These are phyloP conservation scores for Larix kaempferi DNA, from an alignment of 75 land plant species.

Conservation along the genomic window DNA sequence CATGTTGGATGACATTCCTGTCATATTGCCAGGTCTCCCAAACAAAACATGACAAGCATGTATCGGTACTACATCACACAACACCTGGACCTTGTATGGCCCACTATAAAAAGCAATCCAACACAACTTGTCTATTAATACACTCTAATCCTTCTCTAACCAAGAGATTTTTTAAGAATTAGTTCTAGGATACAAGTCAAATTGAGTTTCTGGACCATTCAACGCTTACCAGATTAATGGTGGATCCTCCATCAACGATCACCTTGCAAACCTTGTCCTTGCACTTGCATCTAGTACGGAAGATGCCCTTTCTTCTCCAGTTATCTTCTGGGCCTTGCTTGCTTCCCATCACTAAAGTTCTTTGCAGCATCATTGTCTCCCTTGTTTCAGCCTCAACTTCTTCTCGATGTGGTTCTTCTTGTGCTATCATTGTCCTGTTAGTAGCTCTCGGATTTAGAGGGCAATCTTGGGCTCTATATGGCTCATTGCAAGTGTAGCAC, in stretches of 20 bases:
- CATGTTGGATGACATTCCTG: not conserved
- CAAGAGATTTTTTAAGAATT: not conserved
- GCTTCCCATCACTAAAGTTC: not conserved
- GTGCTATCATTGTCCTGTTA: not conserved
- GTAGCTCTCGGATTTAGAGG: not conserved
- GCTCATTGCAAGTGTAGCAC: not conserved
- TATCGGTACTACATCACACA: not conserved
- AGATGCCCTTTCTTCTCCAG: not conserved
- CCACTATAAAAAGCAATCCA: not conserved
- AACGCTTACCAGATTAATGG: not conserved
- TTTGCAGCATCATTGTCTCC: not conserved
- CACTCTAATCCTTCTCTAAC: not conserved
- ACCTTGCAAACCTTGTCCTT: not conserved
- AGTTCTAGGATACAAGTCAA: not conserved
- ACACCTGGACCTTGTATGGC: not conserved
- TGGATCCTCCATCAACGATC: too few species aligned
- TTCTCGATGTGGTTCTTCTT: not conserved
- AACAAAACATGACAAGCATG: not conserved
- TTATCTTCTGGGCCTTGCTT: not conserved
- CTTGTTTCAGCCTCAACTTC: not conserved
- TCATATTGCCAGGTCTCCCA: not conserved
- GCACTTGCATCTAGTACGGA: not conserved
- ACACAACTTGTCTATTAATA: not conserved
- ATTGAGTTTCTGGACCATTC: not conserved
- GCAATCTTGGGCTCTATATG: not conserved